Evolutionary conservation across 192 early-diverging fungal species (phyloP).

Genomic region (Entomortierella lignicola): DNA sequence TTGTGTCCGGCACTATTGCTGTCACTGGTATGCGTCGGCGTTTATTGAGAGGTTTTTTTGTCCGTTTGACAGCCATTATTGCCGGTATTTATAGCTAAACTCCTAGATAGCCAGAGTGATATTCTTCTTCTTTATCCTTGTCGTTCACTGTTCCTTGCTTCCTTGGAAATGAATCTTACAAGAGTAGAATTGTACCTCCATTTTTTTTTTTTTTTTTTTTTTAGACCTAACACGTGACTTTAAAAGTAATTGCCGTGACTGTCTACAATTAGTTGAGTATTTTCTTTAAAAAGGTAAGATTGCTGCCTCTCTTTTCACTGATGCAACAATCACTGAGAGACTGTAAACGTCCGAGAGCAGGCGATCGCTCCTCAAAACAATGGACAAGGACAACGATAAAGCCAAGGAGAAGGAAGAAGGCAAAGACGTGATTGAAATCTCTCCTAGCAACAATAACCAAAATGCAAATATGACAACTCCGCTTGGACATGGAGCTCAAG

Average conservation of each 20-base stretch:
- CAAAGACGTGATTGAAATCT: background rate
- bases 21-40: slow-evolving; percentile 27
- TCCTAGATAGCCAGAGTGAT: background rate
- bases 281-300: background rate
- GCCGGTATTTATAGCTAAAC: background rate
- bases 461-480: background rate
- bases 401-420: background rate
- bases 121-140: background rate
- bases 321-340: background rate
- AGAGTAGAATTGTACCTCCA: no score
- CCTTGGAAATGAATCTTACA: no score
- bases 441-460: background rate
- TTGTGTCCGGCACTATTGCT: background rate
- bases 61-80: slow-evolving; percentile 33
- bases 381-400: background rate
- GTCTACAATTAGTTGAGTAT: background rate
- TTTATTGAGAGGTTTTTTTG: slow-evolving; percentile 14
- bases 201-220: background rate
- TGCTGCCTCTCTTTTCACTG: background rate
- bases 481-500: no score
- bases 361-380: background rate
- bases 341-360: background rate
- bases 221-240: no score
- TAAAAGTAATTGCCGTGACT: background rate
- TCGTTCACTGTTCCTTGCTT: background rate